A percentile compares a stretch with the other conserved stretches of the same genome.
These are phyloP conservation scores for Viola odorata DNA, from an alignment of 345 rosid genomes.

Conservation along the genomic window DNA sequence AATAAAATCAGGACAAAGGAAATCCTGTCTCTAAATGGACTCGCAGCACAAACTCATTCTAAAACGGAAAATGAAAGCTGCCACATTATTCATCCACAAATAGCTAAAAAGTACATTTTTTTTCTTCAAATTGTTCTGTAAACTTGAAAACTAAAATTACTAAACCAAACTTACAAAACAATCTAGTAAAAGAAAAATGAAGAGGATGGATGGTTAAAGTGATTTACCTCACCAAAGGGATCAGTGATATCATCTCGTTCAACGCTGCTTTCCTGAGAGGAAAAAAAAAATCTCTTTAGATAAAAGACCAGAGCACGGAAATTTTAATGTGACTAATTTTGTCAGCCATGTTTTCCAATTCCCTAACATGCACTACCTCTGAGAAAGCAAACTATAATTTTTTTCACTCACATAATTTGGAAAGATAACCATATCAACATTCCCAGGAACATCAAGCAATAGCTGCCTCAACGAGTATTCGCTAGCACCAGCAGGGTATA, in stretches of 20 bases:
- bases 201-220: not conserved
- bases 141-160: conserved; percentile 2
- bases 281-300: conserved; percentile 10
- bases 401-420: conserved; percentile 61
- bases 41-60: too few species aligned
- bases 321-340: not conserved
- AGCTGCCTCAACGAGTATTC: conserved; percentile 75
- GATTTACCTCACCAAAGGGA: conserved; percentile 80
- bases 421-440: conserved; percentile 73
- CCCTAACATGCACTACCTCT: not conserved
- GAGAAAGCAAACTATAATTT: not conserved
- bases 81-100: too few species aligned
- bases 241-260: conserved; percentile 85
- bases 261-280: conserved; percentile 79
- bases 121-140: not conserved
- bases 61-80: too few species aligned
- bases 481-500: conserved; percentile 67
- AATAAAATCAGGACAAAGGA: not conserved
- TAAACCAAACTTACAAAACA: not conserved
- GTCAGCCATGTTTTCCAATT: conserved; percentile 2
- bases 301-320: conserved; percentile 6
- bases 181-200: not conserved
- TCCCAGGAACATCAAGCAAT: conserved; percentile 41
- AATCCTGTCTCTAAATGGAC: not conserved
- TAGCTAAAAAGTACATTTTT: too few species aligned